A percentile compares a stretch with the other conserved stretches of the same genome.
phyloP scores from a whole-genome alignment of 2,329 filamentous ascomycete species.

The Xylaria sp. region DNA sequence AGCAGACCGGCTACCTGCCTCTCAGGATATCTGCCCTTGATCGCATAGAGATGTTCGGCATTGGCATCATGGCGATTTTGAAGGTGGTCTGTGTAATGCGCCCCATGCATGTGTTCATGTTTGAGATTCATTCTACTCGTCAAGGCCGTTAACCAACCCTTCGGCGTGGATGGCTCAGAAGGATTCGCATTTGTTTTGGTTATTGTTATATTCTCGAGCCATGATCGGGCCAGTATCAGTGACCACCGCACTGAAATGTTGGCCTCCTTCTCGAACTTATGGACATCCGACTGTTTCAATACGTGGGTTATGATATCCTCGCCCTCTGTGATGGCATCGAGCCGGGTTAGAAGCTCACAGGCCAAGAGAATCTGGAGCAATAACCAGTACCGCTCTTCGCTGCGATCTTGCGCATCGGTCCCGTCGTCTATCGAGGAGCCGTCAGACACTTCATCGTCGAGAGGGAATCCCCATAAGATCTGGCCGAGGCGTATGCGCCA shows the following conservation, averaged over 20 bases:
- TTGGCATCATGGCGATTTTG: conserved; percentile 44
- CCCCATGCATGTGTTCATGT: conserved; percentile 43
- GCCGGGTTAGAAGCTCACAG: conserved; percentile 67
- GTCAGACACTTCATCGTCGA: conserved; percentile 60
- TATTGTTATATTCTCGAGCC: conserved; percentile 71
- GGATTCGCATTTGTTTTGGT: conserved; percentile 49
- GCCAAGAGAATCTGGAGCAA: conserved; percentile 69
- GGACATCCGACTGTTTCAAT: conserved; percentile 61
- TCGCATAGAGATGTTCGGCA: conserved; percentile 51
- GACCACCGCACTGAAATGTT: conserved; percentile 71
- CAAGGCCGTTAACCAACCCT: conserved; percentile 62
- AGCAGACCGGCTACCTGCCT: conserved; percentile 66
- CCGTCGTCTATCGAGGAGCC: conserved; percentile 57
- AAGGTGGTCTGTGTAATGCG: conserved; percentile 46
- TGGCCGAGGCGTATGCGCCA: conserved; percentile 77
- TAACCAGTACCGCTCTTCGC: conserved; percentile 70
- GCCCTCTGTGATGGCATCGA: conserved; percentile 67
- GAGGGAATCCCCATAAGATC: conserved; percentile 67
- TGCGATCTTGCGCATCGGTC: conserved; percentile 55
- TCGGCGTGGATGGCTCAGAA: conserved; percentile 42
- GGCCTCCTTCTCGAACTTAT: conserved; percentile 66
- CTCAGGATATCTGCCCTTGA: conserved; percentile 60
- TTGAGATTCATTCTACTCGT: conserved; percentile 59
- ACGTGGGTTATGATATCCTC: conserved; percentile 60
- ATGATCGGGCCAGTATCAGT: conserved; percentile 65